Base-by-base conservation (phyloP, 2,329 filamentous ascomycete species). In the Exophiala aquamarina region DNA sequence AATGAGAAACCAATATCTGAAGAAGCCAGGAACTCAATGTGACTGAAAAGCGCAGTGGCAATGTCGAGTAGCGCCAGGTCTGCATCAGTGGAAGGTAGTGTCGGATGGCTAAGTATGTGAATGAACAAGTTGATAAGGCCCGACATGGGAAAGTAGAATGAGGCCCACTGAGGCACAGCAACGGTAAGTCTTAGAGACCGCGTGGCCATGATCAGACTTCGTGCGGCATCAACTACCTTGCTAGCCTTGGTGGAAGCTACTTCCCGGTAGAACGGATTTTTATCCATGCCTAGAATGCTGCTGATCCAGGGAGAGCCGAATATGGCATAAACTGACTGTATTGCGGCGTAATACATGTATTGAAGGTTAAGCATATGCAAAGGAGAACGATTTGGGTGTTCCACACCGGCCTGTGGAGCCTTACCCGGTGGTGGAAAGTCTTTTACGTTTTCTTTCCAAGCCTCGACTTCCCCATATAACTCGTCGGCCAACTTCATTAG, bases 41-140 rank as follows among this genome's bases (percentile, higher is more conserved):
- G 39, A 3, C 33, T 35, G 15, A 49, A 36, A 17, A n/a, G 34
- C 4, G 33, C 46, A 3, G 46, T 40, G 3, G 34, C 40, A 10
- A 49, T 29, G 20, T 49, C 40, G 9, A 49, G 28, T 10, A 44
- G 29, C 3, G 40, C 46, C 8, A 49, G 19, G 28, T 49, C 46
- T 8, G 40, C 31, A 3, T 17, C 21, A 2, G 36, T 40, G 3
- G 46, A 39, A 4, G 23, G n/a, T 11, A 32, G 14, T 26, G n/a
- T 7, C 14, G 41, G 46, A 20, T 21, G 9, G 15, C 34, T 5
- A 10, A 44, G n/a, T 11, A 49, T 21, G 13, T 40, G 31, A 2
- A 49, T 34, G 14, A 49, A 49, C 15, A 49, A 41, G 15, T 49
- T 44, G 17, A 44, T 34, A 15, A 49, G 14, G 9, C 19, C 40